These are phyloP conservation scores for Lignosus rhinocerotis DNA, from an alignment of 1,284 basidiomycete species.

Conservation along the genomic window DNA sequence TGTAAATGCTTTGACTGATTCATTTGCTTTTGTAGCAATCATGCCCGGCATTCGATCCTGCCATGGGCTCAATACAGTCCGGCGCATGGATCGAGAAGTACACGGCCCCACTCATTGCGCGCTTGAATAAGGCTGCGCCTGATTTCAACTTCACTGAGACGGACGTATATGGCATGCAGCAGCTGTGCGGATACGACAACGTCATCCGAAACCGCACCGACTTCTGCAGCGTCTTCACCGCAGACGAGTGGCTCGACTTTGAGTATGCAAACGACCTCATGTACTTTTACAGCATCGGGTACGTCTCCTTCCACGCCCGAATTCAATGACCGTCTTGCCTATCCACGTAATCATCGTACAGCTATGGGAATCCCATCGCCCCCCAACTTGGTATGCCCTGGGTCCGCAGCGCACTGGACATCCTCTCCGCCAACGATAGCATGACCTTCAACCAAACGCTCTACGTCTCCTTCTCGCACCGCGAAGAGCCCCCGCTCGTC, in stretches of 20 bases:
- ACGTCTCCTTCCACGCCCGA: neutral
- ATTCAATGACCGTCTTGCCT: neutral
- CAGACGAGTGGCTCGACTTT: conserved; percentile 26
- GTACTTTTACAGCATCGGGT: conserved; percentile 27
- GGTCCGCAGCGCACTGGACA: conserved; percentile 19
- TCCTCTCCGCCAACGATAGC: conserved; percentile 21
- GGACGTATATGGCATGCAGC: conserved; percentile 25
- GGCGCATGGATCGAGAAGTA: conserved; percentile 23
- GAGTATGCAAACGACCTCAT: conserved; percentile 28
- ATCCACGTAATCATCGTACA: neutral
- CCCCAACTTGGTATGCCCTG: conserved; percentile 26
- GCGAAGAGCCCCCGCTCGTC: conserved; percentile 27
- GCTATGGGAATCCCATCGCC: conserved; percentile 22
- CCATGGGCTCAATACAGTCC: conserved; percentile 22
- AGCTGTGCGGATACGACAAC: conserved; percentile 27
- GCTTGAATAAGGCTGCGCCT: conserved; percentile 22
- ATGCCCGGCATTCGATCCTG: conserved; percentile 21
- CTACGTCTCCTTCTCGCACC: conserved; percentile 27
- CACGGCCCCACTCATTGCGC: conserved; percentile 20
- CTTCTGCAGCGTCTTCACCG: conserved; percentile 24
- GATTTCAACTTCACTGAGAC: conserved; percentile 26
- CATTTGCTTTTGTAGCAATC: conserved; percentile 8
- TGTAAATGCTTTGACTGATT: neutral
- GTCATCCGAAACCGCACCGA: conserved; percentile 24
- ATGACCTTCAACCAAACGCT: conserved; percentile 19